Evolutionary conservation across 495 filamentous ascomycete species (phyloP), one percentile per base, ranked within the genome.

Genomic region (Penicillium herquei): DNA sequence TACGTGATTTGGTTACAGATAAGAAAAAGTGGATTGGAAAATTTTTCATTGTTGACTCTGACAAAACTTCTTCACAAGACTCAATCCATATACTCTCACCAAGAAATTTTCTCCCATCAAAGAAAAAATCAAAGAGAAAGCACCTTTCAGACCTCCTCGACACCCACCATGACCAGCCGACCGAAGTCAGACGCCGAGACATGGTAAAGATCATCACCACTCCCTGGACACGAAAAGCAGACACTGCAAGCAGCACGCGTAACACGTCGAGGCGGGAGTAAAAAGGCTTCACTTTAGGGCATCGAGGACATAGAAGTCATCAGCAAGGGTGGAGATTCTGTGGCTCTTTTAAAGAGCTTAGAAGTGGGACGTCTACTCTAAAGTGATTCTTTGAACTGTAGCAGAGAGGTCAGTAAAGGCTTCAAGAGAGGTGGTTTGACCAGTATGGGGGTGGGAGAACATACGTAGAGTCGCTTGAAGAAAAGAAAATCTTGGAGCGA

Each of bases 361-460:
- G 83, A 84, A 81, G 78, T 65, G 73, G 81, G 84, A 88, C 85
- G 81, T 88, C 77, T 85, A 89, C 87, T 90, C 87, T 89, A 90
- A 90, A 90, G 87, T 89, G 87, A 90, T 90, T 88, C 86, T 89
- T 85, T 85, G 82, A 85, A 83, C 80, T 83, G 78, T 69, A 45
- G 65, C 34, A 51, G 54, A 53, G 46, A n/a, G 62, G 47, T 42
- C 49, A 47, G 42, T 21, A n/a, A 43, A 7, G 10, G 13, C 7
- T 10, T 9, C 9, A 14, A 40, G 31, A 14, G 17, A 40, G 12
- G 12, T 37, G 41, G 43, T 7, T 45, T 32, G 43, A 26, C 44
- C 21, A 17, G 41, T 56, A 47, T 47, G 69, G 77, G 77, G 71
- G 69, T 47, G 67, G 63, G 59, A 54, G 58, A 64, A 81, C 75